Evolutionary conservation across 805 yeast species (phyloP).

Genomic region (Ogataea naganishii): DNA sequence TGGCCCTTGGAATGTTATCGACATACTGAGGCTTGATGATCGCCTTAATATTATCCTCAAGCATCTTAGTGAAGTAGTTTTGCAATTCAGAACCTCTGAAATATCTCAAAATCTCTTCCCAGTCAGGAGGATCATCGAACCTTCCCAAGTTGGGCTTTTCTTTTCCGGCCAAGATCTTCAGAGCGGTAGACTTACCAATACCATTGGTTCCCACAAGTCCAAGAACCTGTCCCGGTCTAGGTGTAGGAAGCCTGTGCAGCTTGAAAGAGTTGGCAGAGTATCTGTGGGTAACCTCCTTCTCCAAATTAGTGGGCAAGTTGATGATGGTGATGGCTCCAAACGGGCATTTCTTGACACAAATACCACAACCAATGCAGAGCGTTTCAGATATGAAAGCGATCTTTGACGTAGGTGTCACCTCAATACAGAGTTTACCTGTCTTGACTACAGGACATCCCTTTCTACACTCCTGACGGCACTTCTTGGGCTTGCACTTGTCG

Average conservation of each 20-base stretch:
- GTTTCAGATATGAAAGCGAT: constrained; percentile 92
- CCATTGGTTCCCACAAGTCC: constrained; percentile 99
- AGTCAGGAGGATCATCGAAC: constrained; percentile 93
- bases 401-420: constrained; percentile 82
- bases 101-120: constrained; percentile 86
- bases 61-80: constrained; percentile 86
- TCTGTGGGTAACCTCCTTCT: constrained; percentile 88
- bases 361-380: constrained; percentile 98
- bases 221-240: constrained; percentile 97
- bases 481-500: constrained; percentile 96
- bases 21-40: constrained; percentile 98
- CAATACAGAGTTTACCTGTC: constrained; percentile 96
- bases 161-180: constrained; percentile 94
- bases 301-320: constrained; percentile 93
- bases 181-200: constrained; percentile 97
- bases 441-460: constrained; percentile 96
- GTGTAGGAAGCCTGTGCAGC: constrained; percentile 93
- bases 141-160: constrained; percentile 95
- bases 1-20: constrained; percentile 94
- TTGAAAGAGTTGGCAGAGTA: constrained; percentile 97
- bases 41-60: constrained; percentile 93
- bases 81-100: constrained; percentile 98
- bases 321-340: constrained; percentile 95
- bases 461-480: constrained; percentile 97
- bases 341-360: constrained; percentile 97